Conservation (phyloP, 495 filamentous ascomycete genomes). For the Haplographium delicatum region DNA sequence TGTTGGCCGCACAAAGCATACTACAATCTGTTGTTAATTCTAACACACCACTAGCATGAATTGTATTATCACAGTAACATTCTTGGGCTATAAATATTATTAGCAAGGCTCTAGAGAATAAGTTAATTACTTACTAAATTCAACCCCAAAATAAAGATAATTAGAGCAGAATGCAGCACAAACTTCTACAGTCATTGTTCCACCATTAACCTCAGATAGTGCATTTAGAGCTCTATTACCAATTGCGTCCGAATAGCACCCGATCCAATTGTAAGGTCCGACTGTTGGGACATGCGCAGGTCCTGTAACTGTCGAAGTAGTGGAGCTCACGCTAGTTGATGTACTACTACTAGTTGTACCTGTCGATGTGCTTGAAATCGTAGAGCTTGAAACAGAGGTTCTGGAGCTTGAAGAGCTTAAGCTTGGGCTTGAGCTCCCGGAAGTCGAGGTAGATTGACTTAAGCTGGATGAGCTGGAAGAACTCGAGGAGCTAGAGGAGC, state of each 20-base stretch:
- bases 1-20: slow-evolving; percentile 49
- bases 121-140: slow-evolving; percentile 37
- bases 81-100: too few species aligned
- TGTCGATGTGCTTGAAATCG: neutral
- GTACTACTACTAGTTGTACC: neutral
- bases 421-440: neutral
- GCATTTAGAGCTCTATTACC: slow-evolving; percentile 10
- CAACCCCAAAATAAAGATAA: slow-evolving; percentile 26
- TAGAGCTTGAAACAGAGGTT: neutral
- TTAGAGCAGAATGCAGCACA: slow-evolving; percentile 19
- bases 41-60: slow-evolving; percentile 5
- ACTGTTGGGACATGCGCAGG: slow-evolving; percentile 12
- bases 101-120: neutral
- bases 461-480: neutral
- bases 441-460: neutral
- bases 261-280: slow-evolving; percentile 11
- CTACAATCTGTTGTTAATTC: slow-evolving; percentile 46
- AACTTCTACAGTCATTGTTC: slow-evolving; percentile 16
- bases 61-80: slow-evolving; percentile 26
- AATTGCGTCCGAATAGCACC: slow-evolving; percentile 18
- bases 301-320: neutral
- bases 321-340: neutral
- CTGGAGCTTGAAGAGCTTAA: neutral
- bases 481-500: neutral
- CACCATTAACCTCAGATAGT: slow-evolving; percentile 15